phyloP scores from a whole-genome alignment of 176 grass and related monocot species.

The Olyra latifolia region DNA sequence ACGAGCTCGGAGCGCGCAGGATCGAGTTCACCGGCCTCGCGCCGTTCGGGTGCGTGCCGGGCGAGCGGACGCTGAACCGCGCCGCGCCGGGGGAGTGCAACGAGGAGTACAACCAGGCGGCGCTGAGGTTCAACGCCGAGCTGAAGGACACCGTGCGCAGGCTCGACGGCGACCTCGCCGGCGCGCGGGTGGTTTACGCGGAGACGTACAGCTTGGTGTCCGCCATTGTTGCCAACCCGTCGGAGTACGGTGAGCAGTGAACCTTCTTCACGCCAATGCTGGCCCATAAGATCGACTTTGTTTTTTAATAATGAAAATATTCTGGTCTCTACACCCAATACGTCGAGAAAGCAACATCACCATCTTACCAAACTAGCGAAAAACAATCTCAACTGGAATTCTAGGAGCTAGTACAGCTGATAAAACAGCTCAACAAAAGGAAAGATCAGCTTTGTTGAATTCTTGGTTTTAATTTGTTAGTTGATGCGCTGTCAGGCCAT shows the following conservation, averaged over 20 bases:
- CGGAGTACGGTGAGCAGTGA: conserved; percentile 40
- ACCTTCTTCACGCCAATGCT: background rate
- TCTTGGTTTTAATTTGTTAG: no score
- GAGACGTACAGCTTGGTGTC: conserved; percentile 30
- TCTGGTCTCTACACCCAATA: no score
- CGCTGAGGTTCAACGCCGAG: conserved; percentile 38
- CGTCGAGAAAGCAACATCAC: no score
- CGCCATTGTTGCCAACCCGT: conserved; percentile 27
- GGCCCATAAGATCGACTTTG: background rate
- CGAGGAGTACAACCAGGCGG: conserved; percentile 56
- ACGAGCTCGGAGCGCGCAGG: conserved; percentile 57
- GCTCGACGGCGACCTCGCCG: conserved; percentile 38
- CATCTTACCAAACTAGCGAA: no score
- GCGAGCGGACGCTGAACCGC: conserved; percentile 28
- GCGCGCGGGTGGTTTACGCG: conserved; percentile 24
- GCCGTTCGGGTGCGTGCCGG: conserved; percentile 60
- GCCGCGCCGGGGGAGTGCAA: conserved; percentile 35
- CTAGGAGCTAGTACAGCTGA: no score
- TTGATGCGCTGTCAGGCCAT: no score
- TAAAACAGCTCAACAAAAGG: no score
- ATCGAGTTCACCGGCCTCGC: conserved; percentile 42
- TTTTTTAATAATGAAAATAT: no score
- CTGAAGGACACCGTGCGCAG: conserved; percentile 9
- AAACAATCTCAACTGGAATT: no score
- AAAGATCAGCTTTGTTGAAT: no score